These are phyloP conservation scores for Skeletonema grethae DNA, from an alignment of 108 stramenopile species.

Conservation along the genomic window DNA sequence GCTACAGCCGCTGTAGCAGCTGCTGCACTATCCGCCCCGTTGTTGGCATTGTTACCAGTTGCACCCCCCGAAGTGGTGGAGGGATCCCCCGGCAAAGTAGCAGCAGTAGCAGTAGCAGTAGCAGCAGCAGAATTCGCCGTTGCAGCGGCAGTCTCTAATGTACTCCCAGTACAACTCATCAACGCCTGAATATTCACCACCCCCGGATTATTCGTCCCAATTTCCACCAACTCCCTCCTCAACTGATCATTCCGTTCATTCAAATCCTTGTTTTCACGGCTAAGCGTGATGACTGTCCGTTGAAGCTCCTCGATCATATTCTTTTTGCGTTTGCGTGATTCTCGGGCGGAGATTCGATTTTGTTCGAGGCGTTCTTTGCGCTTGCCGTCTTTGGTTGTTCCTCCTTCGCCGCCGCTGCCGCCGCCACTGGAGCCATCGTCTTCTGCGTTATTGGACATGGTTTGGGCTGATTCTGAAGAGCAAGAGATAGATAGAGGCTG, in stretches of 20 bases:
- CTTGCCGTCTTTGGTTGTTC: constrained; percentile 49
- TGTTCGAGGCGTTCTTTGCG: constrained; percentile 88
- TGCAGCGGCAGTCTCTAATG: neutral
- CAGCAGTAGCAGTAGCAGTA: constrained; percentile 1
- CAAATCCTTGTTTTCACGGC: constrained; percentile 84
- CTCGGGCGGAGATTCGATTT: constrained; percentile 87
- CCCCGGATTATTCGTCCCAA: constrained; percentile 82
- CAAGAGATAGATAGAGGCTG: no score
- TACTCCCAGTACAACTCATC: constrained; percentile 32
- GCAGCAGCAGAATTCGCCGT: constrained; percentile 4
- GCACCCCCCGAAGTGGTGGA: neutral
- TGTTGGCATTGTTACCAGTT: constrained; percentile 4
- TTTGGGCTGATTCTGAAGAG: neutral
- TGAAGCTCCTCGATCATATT: constrained; percentile 91
- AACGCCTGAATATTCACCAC: constrained; percentile 76
- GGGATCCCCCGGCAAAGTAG: neutral
- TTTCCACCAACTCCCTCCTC: constrained; percentile 73
- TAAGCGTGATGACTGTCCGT: constrained; percentile 81
- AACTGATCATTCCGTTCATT: constrained; percentile 78
- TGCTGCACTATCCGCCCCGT: constrained; percentile 1
- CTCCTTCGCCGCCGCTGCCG: constrained; percentile 9
- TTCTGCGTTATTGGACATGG: constrained; percentile 11
- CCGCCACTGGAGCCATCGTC: constrained; percentile 15
- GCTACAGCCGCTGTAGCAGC: neutral
- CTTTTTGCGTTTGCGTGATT: constrained; percentile 89